These are phyloP conservation scores for Hibiscus trionum DNA, from an alignment of 345 rosid genomes.

Conservation along the genomic window DNA sequence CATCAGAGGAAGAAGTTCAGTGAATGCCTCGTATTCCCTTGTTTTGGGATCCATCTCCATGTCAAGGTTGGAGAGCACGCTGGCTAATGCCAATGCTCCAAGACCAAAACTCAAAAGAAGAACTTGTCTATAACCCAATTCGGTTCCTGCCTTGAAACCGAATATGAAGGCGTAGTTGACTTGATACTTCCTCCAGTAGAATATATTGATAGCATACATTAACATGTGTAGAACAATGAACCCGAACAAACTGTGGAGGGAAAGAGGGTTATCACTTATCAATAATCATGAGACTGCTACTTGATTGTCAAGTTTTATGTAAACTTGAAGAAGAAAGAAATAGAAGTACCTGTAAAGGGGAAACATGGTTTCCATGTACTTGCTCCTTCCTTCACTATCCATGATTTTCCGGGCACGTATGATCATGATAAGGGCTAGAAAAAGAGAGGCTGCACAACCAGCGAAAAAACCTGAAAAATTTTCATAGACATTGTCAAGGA, in stretches of 20 bases:
- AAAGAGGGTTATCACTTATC: not conserved
- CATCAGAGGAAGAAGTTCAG: slow-evolving; percentile 35
- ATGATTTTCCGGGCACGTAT: slow-evolving; percentile 25
- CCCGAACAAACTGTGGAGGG: slow-evolving; percentile 31
- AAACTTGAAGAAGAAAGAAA: not conserved
- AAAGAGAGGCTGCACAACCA: slow-evolving; percentile 34
- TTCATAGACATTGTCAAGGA: not conserved
- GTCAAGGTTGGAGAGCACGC: slow-evolving; percentile 32
- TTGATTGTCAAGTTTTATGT: not conserved
- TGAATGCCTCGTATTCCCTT: slow-evolving; percentile 16
- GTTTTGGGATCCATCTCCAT: slow-evolving; percentile 41
- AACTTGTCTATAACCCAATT: slow-evolving; percentile 32
- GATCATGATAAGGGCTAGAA: slow-evolving; percentile 25
- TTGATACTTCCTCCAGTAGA: slow-evolving; percentile 38
- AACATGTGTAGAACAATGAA: slow-evolving; percentile 40
- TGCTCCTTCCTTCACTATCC: slow-evolving; percentile 8
- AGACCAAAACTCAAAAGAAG: slow-evolving; percentile 34
- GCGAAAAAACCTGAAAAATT: slow-evolving; percentile 32
- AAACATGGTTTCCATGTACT: slow-evolving; percentile 41
- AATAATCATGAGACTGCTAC: not conserved
- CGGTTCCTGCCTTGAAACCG: slow-evolving; percentile 41
- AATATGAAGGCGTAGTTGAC: slow-evolving; percentile 50
- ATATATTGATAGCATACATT: slow-evolving; percentile 35
- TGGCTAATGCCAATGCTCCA: slow-evolving; percentile 27
- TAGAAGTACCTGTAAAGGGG: slow-evolving; percentile 39